Evolutionary conservation across 129 eudicot species (phyloP).

Genomic region (Pulicaria dysenterica): DNA sequence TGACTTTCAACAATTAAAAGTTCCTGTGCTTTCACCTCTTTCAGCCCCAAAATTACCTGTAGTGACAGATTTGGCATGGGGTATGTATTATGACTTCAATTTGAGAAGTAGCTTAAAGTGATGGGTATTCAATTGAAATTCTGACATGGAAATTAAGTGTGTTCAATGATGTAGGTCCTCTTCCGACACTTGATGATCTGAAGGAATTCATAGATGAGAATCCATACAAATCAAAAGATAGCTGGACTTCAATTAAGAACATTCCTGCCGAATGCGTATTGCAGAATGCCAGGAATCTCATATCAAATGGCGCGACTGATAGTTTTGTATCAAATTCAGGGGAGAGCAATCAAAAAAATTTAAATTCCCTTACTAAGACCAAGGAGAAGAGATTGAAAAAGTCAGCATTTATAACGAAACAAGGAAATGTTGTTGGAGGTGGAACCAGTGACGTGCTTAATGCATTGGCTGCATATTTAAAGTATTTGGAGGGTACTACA

Average conservation of each 20-base stretch:
- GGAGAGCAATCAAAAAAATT: conserved; percentile 26
- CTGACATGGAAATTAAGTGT: conserved; percentile 22
- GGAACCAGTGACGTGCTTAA: conserved; percentile 67
- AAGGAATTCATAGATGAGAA: conserved; percentile 43
- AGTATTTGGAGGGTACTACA: conserved; percentile 78
- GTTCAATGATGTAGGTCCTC: conserved; percentile 56
- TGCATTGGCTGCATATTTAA: conserved; percentile 87
- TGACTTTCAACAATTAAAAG: conserved; percentile 56
- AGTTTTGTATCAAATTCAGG: too few relatives aligned
- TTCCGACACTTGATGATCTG: conserved; percentile 70
- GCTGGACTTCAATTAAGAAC: conserved; percentile 53
- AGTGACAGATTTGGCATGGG: conserved; percentile 53
- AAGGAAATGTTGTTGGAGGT: conserved; percentile 74
- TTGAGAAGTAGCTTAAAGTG: neutral
- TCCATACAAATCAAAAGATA: conserved; percentile 34
- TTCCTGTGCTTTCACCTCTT: conserved; percentile 48
- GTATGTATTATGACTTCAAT: conserved; percentile 43
- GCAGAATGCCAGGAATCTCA: conserved; percentile 37
- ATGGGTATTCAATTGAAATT: conserved; percentile 13
- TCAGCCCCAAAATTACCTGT: conserved; percentile 50
- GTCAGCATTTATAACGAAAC: conserved; percentile 61
- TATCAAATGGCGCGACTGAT: conserved; percentile 27
- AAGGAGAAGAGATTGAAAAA: conserved; percentile 46
- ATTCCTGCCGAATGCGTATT: conserved; percentile 52
- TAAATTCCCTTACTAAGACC: conserved; percentile 14